Evolutionary conservation across 768 basidiomycete species (phyloP).

Genomic region (Pleurotus tuoliensis): DNA sequence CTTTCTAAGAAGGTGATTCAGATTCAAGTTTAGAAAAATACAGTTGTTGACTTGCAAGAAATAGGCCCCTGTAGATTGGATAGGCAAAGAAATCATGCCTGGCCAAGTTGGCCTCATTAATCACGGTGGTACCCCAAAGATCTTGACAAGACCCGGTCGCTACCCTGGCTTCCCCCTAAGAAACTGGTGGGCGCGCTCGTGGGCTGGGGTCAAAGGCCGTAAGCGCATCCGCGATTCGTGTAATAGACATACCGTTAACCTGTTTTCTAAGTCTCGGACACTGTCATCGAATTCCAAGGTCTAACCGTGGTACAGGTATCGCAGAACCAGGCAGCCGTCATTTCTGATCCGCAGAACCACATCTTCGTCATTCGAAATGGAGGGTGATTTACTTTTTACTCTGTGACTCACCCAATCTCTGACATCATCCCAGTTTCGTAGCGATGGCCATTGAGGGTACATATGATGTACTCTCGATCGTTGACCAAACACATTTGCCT

Average conservation of each 20-base stretch:
- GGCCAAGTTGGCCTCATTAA: conserved; percentile 73
- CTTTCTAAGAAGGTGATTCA: conserved; percentile 56
- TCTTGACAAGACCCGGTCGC: conserved; percentile 69
- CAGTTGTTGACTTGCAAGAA: no score
- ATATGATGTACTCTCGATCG: conserved; percentile 75
- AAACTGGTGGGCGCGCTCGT: conserved; percentile 85
- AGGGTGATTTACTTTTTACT: not conserved
- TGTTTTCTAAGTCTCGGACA: conserved; percentile 60
- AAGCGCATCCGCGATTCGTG: conserved; percentile 21
- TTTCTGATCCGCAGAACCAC: conserved; percentile 75
- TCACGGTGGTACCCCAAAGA: conserved; percentile 78
- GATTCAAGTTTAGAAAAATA: no score
- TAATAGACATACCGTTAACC: not conserved
- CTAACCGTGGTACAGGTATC: conserved; percentile 84
- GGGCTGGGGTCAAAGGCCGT: conserved; percentile 67
- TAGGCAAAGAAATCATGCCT: conserved; percentile 66
- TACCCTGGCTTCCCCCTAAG: conserved; percentile 74
- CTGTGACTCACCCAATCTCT: conserved; percentile 23
- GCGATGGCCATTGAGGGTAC: conserved; percentile 75
- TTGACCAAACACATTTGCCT: conserved; percentile 80
- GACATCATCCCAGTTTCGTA: conserved; percentile 70
- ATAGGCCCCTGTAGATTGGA: conserved; percentile 62
- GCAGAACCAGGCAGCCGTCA: conserved; percentile 75
- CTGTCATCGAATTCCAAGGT: conserved; percentile 77
- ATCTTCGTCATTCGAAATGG: conserved; percentile 35